Base-by-base conservation (phyloP, 352 stramenopile genomes). In the Pythium brachiatum region DNA sequence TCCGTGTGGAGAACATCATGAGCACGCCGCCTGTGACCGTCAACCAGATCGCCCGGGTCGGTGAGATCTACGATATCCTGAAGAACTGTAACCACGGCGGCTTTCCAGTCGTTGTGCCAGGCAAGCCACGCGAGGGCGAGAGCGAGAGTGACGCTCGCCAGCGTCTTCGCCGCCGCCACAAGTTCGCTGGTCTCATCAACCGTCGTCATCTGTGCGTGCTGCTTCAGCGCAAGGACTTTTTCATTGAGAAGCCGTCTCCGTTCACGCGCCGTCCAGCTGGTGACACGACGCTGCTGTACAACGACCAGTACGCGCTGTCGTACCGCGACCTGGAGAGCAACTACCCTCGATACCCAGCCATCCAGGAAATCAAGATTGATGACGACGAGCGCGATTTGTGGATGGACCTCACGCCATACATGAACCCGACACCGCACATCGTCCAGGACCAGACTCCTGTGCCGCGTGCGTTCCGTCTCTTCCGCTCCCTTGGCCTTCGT, bases 321-420 rank as follows among this genome's bases (percentile, higher is more conserved):
- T 93, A 90, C 66, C 73, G 81, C 1, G 88, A 95, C 63, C 83
- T 96, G 57, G 86, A 95, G 62, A 83, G 81, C 62, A 91, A 83
- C 64, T 92, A 90, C 41, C 88, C 88, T 16, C 81, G 87, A 15
- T 95, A 84, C 53, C 88, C 88, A 26, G 89, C 75, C 9, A 86
- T 95, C 36, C 72, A 79, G 7, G 86, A 95, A 13, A 92, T 94
- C 67, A 92, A 98, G 61, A 62, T 97, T 6, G 92, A 98, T 57
- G 95, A 96, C 15, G 96, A 95, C 64, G 86, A 95, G 57, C 74
- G 78, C 0, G 80, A 92, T 27, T 57, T 95, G 60, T 95, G 86
- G 86, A 90, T 99, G 70, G 95, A 99, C 70, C 72, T 99, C 23
- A 90, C 96, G n/a, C 96, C 97, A 1, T 99, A 99, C 79, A 97